phyloP scores from a whole-genome alignment of 805 yeast genomes.

The Cyberlindnera sargentensis region DNA sequence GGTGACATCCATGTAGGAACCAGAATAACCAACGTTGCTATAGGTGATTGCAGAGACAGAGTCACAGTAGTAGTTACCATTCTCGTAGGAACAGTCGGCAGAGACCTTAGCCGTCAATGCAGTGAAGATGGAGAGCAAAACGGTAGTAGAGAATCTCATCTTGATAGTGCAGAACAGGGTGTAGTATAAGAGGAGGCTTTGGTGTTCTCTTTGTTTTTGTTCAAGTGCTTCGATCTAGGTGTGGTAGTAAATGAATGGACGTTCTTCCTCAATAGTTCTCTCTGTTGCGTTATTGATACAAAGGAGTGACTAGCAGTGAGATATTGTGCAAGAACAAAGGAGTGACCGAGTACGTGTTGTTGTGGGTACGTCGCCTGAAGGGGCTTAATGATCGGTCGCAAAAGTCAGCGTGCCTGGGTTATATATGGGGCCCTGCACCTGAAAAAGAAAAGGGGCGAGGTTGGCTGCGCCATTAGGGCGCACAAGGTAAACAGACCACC shows the following conservation, averaged over 20 bases:
- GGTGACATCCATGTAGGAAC: constrained; percentile 76
- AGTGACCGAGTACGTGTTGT: too few relatives aligned
- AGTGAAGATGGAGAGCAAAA: constrained; percentile 17
- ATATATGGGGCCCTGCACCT: too few relatives aligned
- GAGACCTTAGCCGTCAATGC: constrained; percentile 14
- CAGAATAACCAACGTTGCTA: constrained; percentile 74
- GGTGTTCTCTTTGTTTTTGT: not conserved
- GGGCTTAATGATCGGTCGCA: too few relatives aligned
- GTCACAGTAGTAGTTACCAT: constrained; percentile 82
- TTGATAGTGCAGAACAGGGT: not conserved
- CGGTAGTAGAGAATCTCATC: constrained; percentile 20
- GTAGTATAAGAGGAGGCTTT: not conserved
- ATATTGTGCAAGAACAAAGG: not conserved
- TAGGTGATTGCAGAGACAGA: constrained; percentile 61
- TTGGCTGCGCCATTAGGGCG: too few relatives aligned
- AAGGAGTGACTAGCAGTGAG: constrained; percentile 3
- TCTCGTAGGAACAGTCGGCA: constrained; percentile 38
- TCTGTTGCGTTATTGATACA: not conserved
- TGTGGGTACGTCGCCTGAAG: too few relatives aligned
- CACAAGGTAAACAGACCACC: too few relatives aligned
- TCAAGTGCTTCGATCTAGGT: not conserved
- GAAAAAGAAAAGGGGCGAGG: too few relatives aligned
- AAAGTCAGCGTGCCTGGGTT: too few relatives aligned
- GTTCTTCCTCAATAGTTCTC: not conserved
- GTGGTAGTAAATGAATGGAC: not conserved